Evolutionary conservation across 2,329 filamentous ascomycete genomes (phyloP), one percentile per base, ranked within the genome.

Genomic region (Phyllosticta ampelicida): DNA sequence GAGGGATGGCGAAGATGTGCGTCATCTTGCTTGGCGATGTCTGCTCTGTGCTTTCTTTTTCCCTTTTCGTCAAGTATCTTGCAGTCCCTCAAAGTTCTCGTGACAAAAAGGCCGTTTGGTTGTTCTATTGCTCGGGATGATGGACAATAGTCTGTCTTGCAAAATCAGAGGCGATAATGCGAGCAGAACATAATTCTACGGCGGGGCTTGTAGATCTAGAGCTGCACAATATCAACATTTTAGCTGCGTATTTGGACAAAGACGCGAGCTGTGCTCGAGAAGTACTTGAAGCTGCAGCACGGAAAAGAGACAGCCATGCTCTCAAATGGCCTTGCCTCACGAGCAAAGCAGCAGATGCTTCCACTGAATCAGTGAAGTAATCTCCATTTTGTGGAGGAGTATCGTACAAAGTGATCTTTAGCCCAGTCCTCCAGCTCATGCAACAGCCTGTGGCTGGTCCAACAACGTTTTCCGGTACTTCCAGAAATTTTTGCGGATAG

Each of bases 401-500:
- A 50, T 56, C 55, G 51, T 56, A 56, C 55, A 56, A 26, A 44
- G 16, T 36, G n/a, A 23, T 44, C 30, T 13, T 18, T 23, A 48
- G 30, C 23, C 21, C 16, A 1, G 28, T 11, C 20, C 52, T 2
- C 18, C 9, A 1, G 48, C 21, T 55, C 29, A 55, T 9, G 58
- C 58, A 21, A 53, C 58, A 18, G 49, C 53, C 49, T 58, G n/a
- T 13, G 49, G 50, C 50, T 52, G 51, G 11, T 54, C 69, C 53
- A 83, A 67, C 64, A 76, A 67, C 49, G 70, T 73, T 68, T 83
- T 84, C 68, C 82, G 79, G 74, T 87, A 96, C 66, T 88, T 85
- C 94, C 94, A 99, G 74, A 96, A 99, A 63, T 91, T 92, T 63
- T 85, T 86, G 60, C 94, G 80, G 61, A 99, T 86, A 6, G 89